These are phyloP conservation scores for Ceratobasidium sp. DNA, from an alignment of 1,284 basidiomycete species.

Conservation along the genomic window DNA sequence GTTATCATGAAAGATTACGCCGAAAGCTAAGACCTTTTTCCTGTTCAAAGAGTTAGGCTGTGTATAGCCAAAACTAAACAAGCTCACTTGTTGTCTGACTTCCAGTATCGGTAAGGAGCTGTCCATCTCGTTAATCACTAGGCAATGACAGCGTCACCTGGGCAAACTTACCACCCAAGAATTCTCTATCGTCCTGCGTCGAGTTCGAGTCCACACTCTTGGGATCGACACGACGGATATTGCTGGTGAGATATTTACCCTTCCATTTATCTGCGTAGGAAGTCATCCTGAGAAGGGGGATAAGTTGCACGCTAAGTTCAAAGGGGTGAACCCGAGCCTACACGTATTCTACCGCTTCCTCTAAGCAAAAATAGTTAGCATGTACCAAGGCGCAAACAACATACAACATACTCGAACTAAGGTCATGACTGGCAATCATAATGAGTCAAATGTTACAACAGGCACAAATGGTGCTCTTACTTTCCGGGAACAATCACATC, in stretches of 20 bases:
- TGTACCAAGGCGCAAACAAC: not conserved
- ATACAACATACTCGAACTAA: no score
- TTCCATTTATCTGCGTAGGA: not conserved
- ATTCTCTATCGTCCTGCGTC: not conserved
- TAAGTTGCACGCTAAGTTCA: not conserved
- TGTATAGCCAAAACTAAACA: not conserved
- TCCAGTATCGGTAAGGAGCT: not conserved
- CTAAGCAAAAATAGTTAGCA: not conserved
- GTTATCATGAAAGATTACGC: not conserved
- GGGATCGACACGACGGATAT: not conserved
- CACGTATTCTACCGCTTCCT: not conserved
- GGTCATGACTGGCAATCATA: slow-evolving; percentile 3
- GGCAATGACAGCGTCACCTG: not conserved
- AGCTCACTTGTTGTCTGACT: not conserved
- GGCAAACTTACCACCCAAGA: not conserved
- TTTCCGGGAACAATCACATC: slow-evolving; percentile 12
- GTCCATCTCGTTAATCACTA: not conserved
- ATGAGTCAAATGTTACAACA: not conserved
- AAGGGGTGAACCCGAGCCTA: not conserved
- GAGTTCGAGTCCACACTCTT: not conserved
- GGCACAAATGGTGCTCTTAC: not conserved
- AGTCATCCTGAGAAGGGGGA: not conserved
- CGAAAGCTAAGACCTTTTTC: not conserved
- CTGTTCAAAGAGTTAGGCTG: not conserved
- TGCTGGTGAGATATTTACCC: slow-evolving; percentile 4